phyloP scores from a whole-genome alignment of 1,284 basidiomycete species.

The Apiotrichum domesticum region DNA sequence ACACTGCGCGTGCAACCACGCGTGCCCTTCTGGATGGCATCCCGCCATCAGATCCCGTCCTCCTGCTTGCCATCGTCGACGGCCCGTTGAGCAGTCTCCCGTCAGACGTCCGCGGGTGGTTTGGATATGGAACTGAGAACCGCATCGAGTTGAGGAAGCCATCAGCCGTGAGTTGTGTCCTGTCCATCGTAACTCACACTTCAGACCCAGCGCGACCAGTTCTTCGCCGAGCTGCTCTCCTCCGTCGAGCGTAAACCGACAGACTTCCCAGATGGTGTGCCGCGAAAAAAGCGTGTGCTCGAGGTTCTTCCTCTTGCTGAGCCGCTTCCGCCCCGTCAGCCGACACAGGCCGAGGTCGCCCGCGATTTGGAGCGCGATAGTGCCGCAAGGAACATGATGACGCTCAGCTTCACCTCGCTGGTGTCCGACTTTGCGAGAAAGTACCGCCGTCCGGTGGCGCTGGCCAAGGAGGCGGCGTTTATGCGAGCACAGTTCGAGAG shows the following conservation, averaged over 20 bases:
- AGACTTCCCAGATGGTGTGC: slow-evolving; percentile 84
- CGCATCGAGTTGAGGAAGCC: slow-evolving; percentile 62
- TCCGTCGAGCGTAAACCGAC: slow-evolving; percentile 71
- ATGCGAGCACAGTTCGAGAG: slow-evolving; percentile 10
- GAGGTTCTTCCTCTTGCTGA: slow-evolving; percentile 85
- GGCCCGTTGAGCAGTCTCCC: slow-evolving; percentile 66
- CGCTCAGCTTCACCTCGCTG: slow-evolving; percentile 79
- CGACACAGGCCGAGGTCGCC: slow-evolving; percentile 74
- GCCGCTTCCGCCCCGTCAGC: slow-evolving; percentile 76
- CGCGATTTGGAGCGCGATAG: slow-evolving; percentile 77
- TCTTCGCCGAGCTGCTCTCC: slow-evolving; percentile 68
- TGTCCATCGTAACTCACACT: not conserved
- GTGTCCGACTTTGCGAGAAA: slow-evolving; percentile 85
- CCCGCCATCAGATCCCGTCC: slow-evolving; percentile 81
- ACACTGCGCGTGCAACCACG: slow-evolving; percentile 76
- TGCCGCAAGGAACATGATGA: slow-evolving; percentile 71
- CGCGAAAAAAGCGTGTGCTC: slow-evolving; percentile 73
- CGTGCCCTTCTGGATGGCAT: slow-evolving; percentile 86
- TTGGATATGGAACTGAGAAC: slow-evolving; percentile 70
- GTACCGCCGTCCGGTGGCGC: slow-evolving; percentile 83
- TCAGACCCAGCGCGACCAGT: slow-evolving; percentile 59
- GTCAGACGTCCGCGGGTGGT: slow-evolving; percentile 82
- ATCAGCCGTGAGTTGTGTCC: slow-evolving; percentile 17
- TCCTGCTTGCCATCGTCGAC: slow-evolving; percentile 83
- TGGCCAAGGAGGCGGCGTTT: slow-evolving; percentile 52